Evolutionary conservation across 164 flowering plant species (phyloP), one percentile per base, ranked within the genome.

Genomic region (Vitis riparia): DNA sequence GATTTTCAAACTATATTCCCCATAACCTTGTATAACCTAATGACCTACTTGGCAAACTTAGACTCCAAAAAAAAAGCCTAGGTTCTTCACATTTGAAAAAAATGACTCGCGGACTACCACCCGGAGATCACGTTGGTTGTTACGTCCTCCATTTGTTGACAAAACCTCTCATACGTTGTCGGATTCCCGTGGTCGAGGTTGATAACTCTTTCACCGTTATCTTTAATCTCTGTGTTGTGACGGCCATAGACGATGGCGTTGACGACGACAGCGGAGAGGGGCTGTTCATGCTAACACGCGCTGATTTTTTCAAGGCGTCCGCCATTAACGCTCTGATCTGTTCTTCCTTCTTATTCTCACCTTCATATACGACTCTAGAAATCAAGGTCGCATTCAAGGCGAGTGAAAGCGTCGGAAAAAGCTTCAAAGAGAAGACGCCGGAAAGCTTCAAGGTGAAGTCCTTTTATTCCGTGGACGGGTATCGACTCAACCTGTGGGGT

Each of bases 161-260:
- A 96, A 59, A 73, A 96, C 11, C 17, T 23, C 71, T 90, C 92
- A 51, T 77, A 96, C 97, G 92, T 88, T 49, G 93, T 96, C 23
- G 99, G 99, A 76, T 96, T 97, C 0, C 98, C 98, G 70, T 85
- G 92, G 64, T 90, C 93, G 3, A 92, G 88, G 68, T 92, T 87
- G 67, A 92, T 77, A 15, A 89, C 73, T 65, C 71, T 75, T 23
- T 75, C 78, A 27, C 14, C 59, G 50, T 29, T 78, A 15, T 69
- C 79, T n/a, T 55, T 8, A 52, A 0, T 58, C 5, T 63, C 59
- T 13, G 55, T 32, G 23, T 14, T 8, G 60, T 5, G n/a, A 48
- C 32, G 12, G 59, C 8, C 7, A 15, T 44, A 5, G 71, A 47
- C 19, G 59, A 49, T 0, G 62, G 29, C 3, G 63, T 14, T 23